These are phyloP conservation scores for Citrus reticulata DNA, from an alignment of 345 rosid species.

Conservation along the genomic window DNA sequence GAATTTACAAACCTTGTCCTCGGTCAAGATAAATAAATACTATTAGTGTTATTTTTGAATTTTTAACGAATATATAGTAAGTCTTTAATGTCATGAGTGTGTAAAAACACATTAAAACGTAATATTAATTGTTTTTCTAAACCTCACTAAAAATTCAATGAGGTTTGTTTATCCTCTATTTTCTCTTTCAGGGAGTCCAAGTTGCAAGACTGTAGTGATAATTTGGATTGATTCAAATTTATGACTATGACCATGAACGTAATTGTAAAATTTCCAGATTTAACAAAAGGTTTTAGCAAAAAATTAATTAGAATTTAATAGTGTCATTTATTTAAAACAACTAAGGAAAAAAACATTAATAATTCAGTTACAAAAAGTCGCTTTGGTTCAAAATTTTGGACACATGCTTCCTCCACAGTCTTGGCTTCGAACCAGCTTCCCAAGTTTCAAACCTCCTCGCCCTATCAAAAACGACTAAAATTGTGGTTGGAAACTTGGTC, in stretches of 20 bases:
- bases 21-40: background rate
- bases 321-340: constrained; percentile 5
- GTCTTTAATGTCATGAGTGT: background rate
- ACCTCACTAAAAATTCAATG: background rate
- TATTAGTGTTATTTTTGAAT: background rate
- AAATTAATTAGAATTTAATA: constrained; percentile 11
- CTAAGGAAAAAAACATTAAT: background rate
- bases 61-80: background rate
- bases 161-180: background rate
- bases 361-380: constrained; percentile 16
- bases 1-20: too few relatives aligned
- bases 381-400: background rate
- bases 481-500: too few relatives aligned
- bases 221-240: background rate
- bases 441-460: background rate
- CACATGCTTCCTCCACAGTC: background rate
- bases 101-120: background rate
- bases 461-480: too few relatives aligned
- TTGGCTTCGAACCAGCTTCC: background rate
- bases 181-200: background rate
- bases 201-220: background rate
- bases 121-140: background rate
- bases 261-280: constrained; percentile 2
- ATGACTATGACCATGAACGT: background rate
- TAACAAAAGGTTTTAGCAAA: background rate